phyloP scores from a whole-genome alignment of 495 filamentous ascomycete genomes.

The Penicillium parvum region DNA sequence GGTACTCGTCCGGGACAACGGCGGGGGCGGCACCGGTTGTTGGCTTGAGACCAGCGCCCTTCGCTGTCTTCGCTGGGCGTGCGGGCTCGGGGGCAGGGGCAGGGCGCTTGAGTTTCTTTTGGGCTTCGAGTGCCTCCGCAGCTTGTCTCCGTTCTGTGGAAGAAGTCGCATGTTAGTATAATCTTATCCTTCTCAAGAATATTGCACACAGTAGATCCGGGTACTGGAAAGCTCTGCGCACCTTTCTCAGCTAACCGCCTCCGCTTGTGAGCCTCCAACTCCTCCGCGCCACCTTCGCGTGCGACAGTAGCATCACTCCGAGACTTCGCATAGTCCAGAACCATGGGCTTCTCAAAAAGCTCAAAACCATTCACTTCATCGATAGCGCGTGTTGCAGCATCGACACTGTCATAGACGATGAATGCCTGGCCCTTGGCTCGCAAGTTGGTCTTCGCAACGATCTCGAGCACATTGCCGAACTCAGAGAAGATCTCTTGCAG shows the following conservation, averaged over 20 bases:
- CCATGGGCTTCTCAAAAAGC: constrained; percentile 90
- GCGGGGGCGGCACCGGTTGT: constrained; percentile 62
- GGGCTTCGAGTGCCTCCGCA: constrained; percentile 71
- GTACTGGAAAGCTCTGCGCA: constrained; percentile 31
- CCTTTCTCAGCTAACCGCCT: constrained; percentile 86
- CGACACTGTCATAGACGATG: constrained; percentile 79
- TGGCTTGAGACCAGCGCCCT: constrained; percentile 78
- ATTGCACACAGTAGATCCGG: neutral
- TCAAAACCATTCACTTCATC: constrained; percentile 92
- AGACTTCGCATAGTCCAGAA: constrained; percentile 77
- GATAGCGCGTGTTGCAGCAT: constrained; percentile 73
- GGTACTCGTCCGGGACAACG: constrained; percentile 92
- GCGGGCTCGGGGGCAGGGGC: constrained; percentile 47
- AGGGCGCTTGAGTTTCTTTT: constrained; percentile 77
- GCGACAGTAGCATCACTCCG: constrained; percentile 84
- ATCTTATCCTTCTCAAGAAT: neutral
- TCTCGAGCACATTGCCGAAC: constrained; percentile 85
- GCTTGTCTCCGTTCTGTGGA: constrained; percentile 84
- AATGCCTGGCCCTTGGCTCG: constrained; percentile 96
- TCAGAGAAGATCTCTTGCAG: constrained; percentile 79
- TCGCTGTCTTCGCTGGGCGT: constrained; percentile 67
- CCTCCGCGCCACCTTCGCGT: constrained; percentile 65
- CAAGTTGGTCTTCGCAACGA: constrained; percentile 87
- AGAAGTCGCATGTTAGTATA: constrained; percentile 3
- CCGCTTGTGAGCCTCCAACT: constrained; percentile 84